Evolutionary conservation across 306 rosid genomes (phyloP).

Genomic region (Crataegus laevigata): DNA sequence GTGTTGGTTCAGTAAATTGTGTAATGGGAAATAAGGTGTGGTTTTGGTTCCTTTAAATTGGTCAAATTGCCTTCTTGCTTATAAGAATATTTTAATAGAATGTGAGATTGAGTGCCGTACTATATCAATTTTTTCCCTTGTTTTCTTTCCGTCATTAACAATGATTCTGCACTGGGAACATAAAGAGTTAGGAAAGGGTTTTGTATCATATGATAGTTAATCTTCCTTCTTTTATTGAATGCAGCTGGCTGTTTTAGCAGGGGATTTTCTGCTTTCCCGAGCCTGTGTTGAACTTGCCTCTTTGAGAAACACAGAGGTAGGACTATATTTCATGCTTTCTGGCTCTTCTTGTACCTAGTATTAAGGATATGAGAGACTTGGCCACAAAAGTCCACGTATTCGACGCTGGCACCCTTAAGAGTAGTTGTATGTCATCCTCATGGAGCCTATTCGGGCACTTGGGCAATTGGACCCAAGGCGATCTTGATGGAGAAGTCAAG

Average conservation of each 20-base stretch:
- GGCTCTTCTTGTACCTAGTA: background rate
- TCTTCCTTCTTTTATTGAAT: conserved; percentile 9
- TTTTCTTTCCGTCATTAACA: background rate
- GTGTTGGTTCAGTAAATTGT: conserved; percentile 71
- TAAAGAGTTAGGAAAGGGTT: background rate
- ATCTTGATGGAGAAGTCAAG: no score
- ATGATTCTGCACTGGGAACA: background rate
- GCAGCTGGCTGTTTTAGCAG: conserved; percentile 92
- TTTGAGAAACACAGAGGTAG: conserved; percentile 77
- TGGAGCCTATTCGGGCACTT: no score
- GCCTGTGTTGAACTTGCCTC: conserved; percentile 96
- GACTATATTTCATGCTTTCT: background rate
- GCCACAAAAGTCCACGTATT: background rate
- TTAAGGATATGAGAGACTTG: background rate
- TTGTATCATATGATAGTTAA: conserved; percentile 8
- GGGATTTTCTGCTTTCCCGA: conserved; percentile 93
- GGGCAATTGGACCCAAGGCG: no score
- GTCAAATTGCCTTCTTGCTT: conserved; percentile 2
- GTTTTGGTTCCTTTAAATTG: background rate
- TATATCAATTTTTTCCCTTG: background rate
- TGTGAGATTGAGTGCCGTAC: background rate
- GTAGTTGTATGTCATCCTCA: background rate
- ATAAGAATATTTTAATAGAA: background rate
- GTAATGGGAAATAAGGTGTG: conserved; percentile 91
- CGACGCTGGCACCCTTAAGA: background rate